These are phyloP conservation scores for Schizophyllum commune DNA, from an alignment of 1,284 basidiomycete genomes.

Conservation along the genomic window DNA sequence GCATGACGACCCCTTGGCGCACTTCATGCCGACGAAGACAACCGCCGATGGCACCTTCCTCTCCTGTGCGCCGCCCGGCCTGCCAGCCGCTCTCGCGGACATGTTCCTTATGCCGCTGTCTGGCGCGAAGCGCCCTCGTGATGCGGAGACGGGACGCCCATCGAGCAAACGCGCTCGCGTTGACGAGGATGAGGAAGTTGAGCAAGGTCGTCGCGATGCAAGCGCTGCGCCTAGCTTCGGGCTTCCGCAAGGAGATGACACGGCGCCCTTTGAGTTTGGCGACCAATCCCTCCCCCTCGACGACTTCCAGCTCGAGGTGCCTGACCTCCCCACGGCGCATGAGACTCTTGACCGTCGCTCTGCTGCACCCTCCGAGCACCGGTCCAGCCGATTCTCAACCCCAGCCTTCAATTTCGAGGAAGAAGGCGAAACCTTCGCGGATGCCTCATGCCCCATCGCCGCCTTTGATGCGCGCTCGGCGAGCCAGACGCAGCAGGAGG, in stretches of 20 bases:
- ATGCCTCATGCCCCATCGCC: conserved; percentile 71
- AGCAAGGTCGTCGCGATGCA: conserved; percentile 57
- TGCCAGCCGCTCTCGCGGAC: conserved; percentile 73
- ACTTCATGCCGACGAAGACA: conserved; percentile 77
- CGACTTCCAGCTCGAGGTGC: conserved; percentile 61
- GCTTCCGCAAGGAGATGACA: conserved; percentile 39
- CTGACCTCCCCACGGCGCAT: conserved; percentile 22
- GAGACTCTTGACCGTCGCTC: conserved; percentile 32
- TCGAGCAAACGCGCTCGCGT: conserved; percentile 52
- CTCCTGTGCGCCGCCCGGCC: conserved; percentile 73
- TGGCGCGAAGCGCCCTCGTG: conserved; percentile 42
- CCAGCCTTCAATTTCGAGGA: conserved; percentile 49
- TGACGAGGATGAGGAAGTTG: conserved; percentile 50
- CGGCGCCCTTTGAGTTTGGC: conserved; percentile 46
- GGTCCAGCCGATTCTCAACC: conserved; percentile 62
- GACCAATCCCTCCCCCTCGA: conserved; percentile 47
- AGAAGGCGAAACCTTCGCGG: conserved; percentile 55
- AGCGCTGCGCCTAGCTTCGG: conserved; percentile 53
- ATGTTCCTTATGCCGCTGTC: conserved; percentile 78
- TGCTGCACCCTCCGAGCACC: conserved; percentile 41
- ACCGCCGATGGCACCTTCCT: conserved; percentile 68
- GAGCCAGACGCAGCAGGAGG: conserved; percentile 34
- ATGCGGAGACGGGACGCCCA: conserved; percentile 39
- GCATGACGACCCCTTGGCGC: conserved; percentile 74
- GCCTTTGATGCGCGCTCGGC: conserved; percentile 69